phyloP scores from a whole-genome alignment of 78 protist species.

The Cavenderia fasciculata region DNA sequence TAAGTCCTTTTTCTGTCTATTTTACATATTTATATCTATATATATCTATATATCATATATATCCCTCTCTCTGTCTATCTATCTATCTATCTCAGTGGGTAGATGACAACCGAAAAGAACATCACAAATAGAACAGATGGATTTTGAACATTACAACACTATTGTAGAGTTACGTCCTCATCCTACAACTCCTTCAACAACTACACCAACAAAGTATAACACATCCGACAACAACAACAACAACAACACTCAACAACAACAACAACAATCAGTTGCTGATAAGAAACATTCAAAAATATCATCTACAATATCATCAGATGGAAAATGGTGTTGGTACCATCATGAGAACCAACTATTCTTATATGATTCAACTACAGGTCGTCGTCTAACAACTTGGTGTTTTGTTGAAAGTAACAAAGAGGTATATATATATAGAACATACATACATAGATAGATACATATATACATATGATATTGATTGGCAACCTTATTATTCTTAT shows the following conservation, averaged over 20 bases:
- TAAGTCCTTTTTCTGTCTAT: too few relatives aligned
- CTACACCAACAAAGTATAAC: too few relatives aligned
- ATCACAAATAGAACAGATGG: too few relatives aligned
- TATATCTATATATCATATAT: too few relatives aligned
- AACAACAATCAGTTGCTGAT: background rate
- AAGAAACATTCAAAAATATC: background rate
- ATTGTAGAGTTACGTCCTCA: too few relatives aligned
- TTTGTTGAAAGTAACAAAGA: constrained; percentile 26
- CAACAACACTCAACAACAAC: background rate
- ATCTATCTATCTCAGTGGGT: too few relatives aligned
- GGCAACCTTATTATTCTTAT: background rate
- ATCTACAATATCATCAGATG: constrained; percentile 40
- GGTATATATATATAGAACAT: background rate
- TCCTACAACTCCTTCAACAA: too few relatives aligned
- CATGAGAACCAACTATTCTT: constrained; percentile 39
- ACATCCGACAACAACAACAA: background rate
- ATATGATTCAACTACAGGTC: constrained; percentile 31
- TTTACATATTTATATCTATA: too few relatives aligned
- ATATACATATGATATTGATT: background rate
- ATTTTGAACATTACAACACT: too few relatives aligned
- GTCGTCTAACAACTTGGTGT: constrained; percentile 47
- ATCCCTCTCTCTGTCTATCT: too few relatives aligned
- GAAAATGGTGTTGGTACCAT: constrained; percentile 16
- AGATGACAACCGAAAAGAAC: too few relatives aligned
- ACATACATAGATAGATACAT: background rate